Evolutionary conservation across 306 rosid genomes (phyloP).

Genomic region (Corylus heterophylla): DNA sequence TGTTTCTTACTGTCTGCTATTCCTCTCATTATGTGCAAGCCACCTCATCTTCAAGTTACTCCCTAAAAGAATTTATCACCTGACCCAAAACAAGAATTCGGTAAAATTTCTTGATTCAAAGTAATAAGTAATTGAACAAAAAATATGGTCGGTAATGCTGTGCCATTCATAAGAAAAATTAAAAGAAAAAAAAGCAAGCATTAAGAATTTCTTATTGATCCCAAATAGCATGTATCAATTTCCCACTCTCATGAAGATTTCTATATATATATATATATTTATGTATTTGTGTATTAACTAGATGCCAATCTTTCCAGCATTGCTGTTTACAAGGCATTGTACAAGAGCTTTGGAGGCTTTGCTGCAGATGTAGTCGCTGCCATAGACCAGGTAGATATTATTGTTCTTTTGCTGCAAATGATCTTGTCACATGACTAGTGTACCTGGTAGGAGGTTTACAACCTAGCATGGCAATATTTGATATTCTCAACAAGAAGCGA

Average conservation of each 20-base stretch:
- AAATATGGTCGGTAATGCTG: not conserved
- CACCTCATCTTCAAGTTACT: not conserved
- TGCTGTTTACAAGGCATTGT: slow-evolving; percentile 95
- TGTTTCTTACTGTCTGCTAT: not conserved
- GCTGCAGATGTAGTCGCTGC: slow-evolving; percentile 99
- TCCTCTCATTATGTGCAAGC: not conserved
- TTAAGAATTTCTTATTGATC: not conserved
- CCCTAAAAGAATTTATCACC: not conserved
- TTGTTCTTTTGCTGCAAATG: slow-evolving; percentile 16
- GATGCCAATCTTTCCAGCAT: slow-evolving; percentile 52
- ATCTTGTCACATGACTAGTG: slow-evolving; percentile 16
- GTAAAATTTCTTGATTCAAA: not conserved
- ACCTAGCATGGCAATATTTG: not conserved
- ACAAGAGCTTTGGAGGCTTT: slow-evolving; percentile 97
- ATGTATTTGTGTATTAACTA: slow-evolving; percentile 10
- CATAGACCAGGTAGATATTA: slow-evolving; percentile 77
- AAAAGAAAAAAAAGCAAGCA: not conserved
- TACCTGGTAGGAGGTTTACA: not conserved
- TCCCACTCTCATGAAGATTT: not conserved
- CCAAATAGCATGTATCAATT: not conserved
- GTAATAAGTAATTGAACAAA: not conserved
- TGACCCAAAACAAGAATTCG: not conserved
- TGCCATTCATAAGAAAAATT: not conserved
- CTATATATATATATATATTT: not conserved
- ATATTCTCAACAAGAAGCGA: not conserved